Base-by-base conservation (phyloP, 225 moss, liverwort and hornwort genomes). In the Thuidium tamariscinum region DNA sequence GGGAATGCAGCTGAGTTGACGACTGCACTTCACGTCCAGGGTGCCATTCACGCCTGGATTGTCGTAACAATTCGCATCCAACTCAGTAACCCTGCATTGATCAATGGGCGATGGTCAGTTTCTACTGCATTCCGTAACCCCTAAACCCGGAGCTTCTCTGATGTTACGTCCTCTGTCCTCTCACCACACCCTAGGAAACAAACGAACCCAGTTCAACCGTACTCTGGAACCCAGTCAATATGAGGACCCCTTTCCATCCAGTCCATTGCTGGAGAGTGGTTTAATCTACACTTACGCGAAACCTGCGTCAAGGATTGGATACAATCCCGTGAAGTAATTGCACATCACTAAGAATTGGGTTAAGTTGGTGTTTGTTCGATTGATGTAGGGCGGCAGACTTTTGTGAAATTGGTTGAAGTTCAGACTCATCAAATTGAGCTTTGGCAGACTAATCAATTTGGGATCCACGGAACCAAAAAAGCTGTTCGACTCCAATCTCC, bases 11-110 rank as follows among this genome's bases (percentile, higher is more conserved):
- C 90, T 87, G 63, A 92, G 90, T 62, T 79, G 32, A 54, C 90
- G 86, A 65, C 79, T 42, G 37, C 89, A 92, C 36, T 74, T 15
- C 29, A 69, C 39, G 46, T 87, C 84, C 25, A 85, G 11, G 5
- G 92, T 90, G 79, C 87, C 92, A 80, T 92, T 92, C 14, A 1
- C 62, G 25, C 92, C 92, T 2, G 90, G 92, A 34, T 92, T 90
- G 13, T 87, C 75, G 46, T 90, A 90, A 59, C 92, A 92, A 85
- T 90, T 92, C 18, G 81, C 81, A 88, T 92, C 90, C 51, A 92
- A 66, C 78, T 90, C 68, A 11, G 13, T 30, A 75, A 30, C 5
- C 11, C 37, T 91, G 74, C 83, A 89, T n/a, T n/a, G n/a, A n/a
- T 57, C 29, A 69, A 46, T n/a, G 27, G 30, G 63, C 44, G 27